phyloP scores from a whole-genome alignment of 805 yeast genomes.

The Candida easanensis region DNA sequence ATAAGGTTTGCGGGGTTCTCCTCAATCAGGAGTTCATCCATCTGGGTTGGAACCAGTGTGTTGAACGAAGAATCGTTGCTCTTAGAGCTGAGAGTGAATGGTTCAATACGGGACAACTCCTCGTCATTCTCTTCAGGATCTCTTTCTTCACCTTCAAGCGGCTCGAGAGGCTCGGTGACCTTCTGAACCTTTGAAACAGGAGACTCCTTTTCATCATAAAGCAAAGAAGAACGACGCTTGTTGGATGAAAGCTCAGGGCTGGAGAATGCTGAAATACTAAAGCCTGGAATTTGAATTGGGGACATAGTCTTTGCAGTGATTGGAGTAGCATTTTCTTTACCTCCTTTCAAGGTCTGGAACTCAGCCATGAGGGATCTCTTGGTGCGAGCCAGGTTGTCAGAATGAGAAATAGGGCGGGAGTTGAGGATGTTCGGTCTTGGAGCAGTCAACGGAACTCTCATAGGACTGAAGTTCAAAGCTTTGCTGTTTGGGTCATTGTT shows the following conservation, averaged over 20 bases:
- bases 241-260: conserved; percentile 8
- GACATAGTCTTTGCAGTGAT: conserved; percentile 7
- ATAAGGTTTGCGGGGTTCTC: neutral
- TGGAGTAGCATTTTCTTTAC: conserved; percentile 19
- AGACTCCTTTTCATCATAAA: conserved; percentile 25
- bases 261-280: conserved; percentile 1
- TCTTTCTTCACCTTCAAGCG: conserved; percentile 22
- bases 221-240: conserved; percentile 22
- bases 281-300: conserved; percentile 7
- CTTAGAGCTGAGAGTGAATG: conserved; percentile 3
- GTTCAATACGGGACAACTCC: conserved; percentile 28
- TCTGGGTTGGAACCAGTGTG: conserved; percentile 12
- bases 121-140: conserved; percentile 23
- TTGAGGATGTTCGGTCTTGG: conserved; percentile 30
- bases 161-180: conserved; percentile 2
- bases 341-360: conserved; percentile 13
- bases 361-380: conserved; percentile 22
- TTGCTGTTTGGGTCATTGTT: neutral
- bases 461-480: conserved; percentile 18
- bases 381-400: conserved; percentile 11
- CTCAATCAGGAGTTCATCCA: conserved; percentile 12
- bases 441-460: conserved; percentile 30
- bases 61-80: neutral
- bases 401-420: conserved; percentile 19
- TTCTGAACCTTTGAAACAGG: conserved; percentile 13